Conservation (phyloP, 2,329 filamentous ascomycete genomes). For the Cylindrodendrum hubeiense region DNA sequence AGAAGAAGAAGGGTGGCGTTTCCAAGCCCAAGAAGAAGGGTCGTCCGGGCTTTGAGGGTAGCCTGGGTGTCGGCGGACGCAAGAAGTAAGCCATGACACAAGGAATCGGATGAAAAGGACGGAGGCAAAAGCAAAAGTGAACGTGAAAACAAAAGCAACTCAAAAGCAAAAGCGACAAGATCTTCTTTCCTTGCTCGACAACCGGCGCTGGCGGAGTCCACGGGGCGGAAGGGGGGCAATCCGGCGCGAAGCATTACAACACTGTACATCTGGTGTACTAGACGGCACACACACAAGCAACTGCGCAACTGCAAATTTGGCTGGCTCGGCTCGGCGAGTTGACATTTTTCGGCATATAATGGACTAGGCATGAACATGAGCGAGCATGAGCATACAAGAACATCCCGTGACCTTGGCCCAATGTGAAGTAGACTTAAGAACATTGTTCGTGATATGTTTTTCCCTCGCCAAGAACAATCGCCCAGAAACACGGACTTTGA, state of each 20-base stretch:
- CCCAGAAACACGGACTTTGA: not conserved
- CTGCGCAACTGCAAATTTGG: not conserved
- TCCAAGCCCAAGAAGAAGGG: constrained; percentile 58
- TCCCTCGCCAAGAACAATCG: not conserved
- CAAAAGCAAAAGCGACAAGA: constrained; percentile 25
- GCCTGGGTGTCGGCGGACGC: constrained; percentile 68
- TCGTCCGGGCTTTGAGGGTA: constrained; percentile 77
- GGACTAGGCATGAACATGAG: constrained; percentile 12
- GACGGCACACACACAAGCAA: constrained; percentile 6
- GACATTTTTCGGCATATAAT: constrained; percentile 2
- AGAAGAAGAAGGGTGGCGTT: constrained; percentile 57
- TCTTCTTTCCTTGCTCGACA: constrained; percentile 34
- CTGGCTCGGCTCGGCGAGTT: constrained; percentile 1
- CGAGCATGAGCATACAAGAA: constrained; percentile 1
- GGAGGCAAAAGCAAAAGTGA: constrained; percentile 14
- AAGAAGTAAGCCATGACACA: constrained; percentile 54
- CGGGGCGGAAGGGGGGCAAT: constrained; percentile 31
- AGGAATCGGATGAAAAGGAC: constrained; percentile 6
- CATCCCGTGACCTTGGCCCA: not conserved
- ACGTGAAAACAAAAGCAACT: constrained; percentile 11
- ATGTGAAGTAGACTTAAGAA: not conserved
- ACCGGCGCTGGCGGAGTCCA: constrained; percentile 43
- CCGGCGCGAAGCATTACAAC: constrained; percentile 18
- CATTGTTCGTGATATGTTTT: not conserved
- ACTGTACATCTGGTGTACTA: constrained; percentile 20